Base-by-base conservation (phyloP, 2,329 filamentous ascomycete species). In the Sporothrix euskadiensis region DNA sequence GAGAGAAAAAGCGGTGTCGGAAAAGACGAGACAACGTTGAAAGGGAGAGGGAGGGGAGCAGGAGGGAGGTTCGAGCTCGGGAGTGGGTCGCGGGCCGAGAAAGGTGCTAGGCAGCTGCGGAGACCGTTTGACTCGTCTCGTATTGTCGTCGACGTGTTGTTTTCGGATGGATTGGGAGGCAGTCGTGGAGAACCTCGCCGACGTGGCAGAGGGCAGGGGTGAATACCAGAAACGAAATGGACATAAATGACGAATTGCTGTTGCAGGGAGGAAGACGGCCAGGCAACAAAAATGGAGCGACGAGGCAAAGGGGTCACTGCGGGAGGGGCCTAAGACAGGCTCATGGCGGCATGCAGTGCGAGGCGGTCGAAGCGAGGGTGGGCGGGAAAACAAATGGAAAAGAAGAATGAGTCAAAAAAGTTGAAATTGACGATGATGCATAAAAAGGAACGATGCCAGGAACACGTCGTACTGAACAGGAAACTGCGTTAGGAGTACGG, bases 91-190 rank as follows among this genome's bases (percentile, higher is more conserved):
- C 49, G 66, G 49, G 47, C 66, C 47, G 66, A 56, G 47, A 69
- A 47, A 26, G 30, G 32, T 69, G 49, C 69, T 49, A 59, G 56
- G 54, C 39, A 61, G 69, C 69, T 49, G 54, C 26, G 39, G 56
- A 44, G 39, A 56, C 39, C 14, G 32, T 32, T 44, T 30, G 16
- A 32, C 22, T 30, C n/a, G 52, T 32, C 19, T 59, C 54, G 35
- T 59, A 19, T 47, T 66, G 61, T 71, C 49, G 69, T 71, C 54
- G 69, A 71, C 52, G 69, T 57, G 69, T 59, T 59, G 69, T 59
- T 30, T 59, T 16, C 54, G 52, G 69, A 47, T 32, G 69, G 35
- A 57, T 26, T 44, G 32, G 66, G 49, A n/a, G 30, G 30, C 44
- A n/a, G 47, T 41, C 66, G 12, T 52, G 65, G 44, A 26, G 35